phyloP scores from a whole-genome alignment of 805 yeast species.

The Wickerhamiella dianesei region DNA sequence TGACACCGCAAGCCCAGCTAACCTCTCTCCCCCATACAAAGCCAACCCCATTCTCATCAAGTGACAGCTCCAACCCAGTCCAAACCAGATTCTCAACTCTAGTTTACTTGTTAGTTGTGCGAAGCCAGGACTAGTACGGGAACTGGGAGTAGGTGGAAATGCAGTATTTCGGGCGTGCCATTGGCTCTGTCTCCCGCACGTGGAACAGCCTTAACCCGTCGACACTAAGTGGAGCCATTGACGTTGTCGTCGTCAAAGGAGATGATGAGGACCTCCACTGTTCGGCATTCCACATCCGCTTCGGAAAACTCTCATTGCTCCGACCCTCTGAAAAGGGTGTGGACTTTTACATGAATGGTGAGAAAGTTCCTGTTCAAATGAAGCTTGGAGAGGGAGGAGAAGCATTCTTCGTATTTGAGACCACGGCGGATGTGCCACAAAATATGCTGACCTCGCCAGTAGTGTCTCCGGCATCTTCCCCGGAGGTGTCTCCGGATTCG shows the following conservation, averaged over 20 bases:
- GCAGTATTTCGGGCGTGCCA: slow-evolving; percentile 96
- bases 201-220: slow-evolving; percentile 97
- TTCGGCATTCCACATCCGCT: slow-evolving; percentile 92
- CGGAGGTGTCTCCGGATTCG: slow-evolving; percentile 11
- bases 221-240: slow-evolving; percentile 92
- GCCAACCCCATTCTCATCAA: neutral
- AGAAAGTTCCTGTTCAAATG: slow-evolving; percentile 76
- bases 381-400: slow-evolving; percentile 96
- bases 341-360: slow-evolving; percentile 74
- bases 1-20: neutral
- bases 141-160: no score
- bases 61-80: neutral
- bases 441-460: slow-evolving; percentile 81
- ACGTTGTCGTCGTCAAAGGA: slow-evolving; percentile 86
- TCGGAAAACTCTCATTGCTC: slow-evolving; percentile 84
- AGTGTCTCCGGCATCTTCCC: slow-evolving; percentile 47
- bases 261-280: slow-evolving; percentile 69
- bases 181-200: slow-evolving; percentile 88
- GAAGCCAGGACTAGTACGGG: no score
- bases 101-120: no score
- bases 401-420: slow-evolving; percentile 92
- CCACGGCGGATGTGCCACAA: slow-evolving; percentile 55
- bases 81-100: no score
- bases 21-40: no score
- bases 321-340: slow-evolving; percentile 94